Evolutionary conservation across 2,329 filamentous ascomycete genomes (phyloP), one percentile per base, ranked within the genome.

Genomic region (Trichophyton verrucosum): DNA sequence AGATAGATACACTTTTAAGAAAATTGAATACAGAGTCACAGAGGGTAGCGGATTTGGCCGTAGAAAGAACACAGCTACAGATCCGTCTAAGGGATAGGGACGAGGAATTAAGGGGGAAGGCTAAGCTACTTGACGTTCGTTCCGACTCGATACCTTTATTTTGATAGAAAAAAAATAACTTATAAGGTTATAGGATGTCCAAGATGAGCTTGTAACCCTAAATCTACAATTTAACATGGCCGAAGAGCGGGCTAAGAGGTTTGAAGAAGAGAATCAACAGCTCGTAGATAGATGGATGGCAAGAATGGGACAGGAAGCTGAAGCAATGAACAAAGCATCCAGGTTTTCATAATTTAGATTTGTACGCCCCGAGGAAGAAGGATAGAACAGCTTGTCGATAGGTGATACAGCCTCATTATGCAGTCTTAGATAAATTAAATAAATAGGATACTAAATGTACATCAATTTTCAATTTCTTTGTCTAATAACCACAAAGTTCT

Each of bases 271-370:
- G 72, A 97, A 97, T 70, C 86, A 89, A 70, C 88, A 96, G 66
- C 79, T 99, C 60, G 85, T 96, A 59, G 87, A 91, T 71, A 81
- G 94, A 60, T 97, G 91, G 90, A 91, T 97, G 87, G 85, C 84
- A 70, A 81, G 87, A 65, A 94, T 94, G 82, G 87, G 86, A 3
- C 82, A 86, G 70, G 91, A 96, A 76, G 92, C 89, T 9, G 88
- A 94, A 61, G 86, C 83, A 64, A 91, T 96, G 86, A 97, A 97
- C 69, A 72, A 80, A 58, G 74, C 77, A 61, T 77, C 77, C 42
- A 77, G 74, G 55, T 79, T 73, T 66, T 77, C 75, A 59, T 78
- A 67, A 72, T 11, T 15, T 33, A 24, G 3, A 5, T 13, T 33
- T 33, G n/a, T 6, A 6, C 17, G 17, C 44, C 17, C 3, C 22